Percentiles rank a stretch among this genome's conserved stretches.
phyloP scores from a whole-genome alignment of 345 rosid genomes.

The Gossypium mustelinum region DNA sequence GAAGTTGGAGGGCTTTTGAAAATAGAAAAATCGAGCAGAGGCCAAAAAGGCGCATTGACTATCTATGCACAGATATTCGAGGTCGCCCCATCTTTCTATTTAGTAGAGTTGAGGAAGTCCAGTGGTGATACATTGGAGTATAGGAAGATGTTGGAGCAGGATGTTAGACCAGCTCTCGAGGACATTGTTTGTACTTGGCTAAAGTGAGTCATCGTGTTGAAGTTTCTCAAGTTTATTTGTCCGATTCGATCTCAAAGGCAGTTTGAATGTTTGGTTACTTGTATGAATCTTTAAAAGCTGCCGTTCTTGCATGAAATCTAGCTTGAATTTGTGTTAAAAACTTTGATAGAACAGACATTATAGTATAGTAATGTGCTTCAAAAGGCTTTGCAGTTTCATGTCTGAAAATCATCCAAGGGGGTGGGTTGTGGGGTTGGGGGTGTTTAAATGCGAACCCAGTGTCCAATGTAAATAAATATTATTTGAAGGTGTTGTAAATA shows the following conservation, averaged over 20 bases:
- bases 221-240: not conserved
- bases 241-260: not conserved
- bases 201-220: not conserved
- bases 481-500: too few species aligned
- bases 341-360: not conserved
- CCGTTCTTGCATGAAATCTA: too few species aligned
- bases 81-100: slow-evolving; percentile 10
- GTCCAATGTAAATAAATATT: not conserved
- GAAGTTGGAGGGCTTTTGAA: slow-evolving; percentile 3
- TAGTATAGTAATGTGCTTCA: not conserved
- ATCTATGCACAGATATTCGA: slow-evolving; percentile 11
- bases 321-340: too few species aligned
- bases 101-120: slow-evolving; percentile 14
- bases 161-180: slow-evolving; percentile 15
- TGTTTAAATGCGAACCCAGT: not conserved
- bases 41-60: not conserved
- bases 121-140: slow-evolving; percentile 19
- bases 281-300: not conserved
- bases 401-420: not conserved
- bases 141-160: not conserved
- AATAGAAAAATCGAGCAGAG: not conserved
- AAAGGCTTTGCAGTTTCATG: not conserved
- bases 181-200: slow-evolving; percentile 20
- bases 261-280: not conserved
- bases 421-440: too few species aligned